Evolutionary conservation across 2,329 filamentous ascomycete species (phyloP), one percentile per base, ranked within the genome.

Genomic region (Aspergillus sp.): DNA sequence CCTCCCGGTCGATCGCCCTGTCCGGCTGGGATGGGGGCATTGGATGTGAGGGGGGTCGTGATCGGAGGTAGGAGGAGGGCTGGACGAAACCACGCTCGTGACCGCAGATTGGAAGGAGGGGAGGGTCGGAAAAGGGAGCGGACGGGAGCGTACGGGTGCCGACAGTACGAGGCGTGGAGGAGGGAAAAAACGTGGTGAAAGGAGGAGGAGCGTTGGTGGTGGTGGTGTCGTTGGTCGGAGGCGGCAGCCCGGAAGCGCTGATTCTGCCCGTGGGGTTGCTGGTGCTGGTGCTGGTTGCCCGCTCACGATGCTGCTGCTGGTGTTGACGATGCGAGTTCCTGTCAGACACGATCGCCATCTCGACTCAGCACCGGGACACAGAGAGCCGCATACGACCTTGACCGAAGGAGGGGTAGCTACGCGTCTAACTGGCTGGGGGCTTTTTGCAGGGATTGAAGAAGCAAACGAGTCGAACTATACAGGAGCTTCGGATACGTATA

Each of bases 51-150:
- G 68, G 62, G 56, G 66, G 66, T 59, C 69, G 68, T 54, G 73
- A 76, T 54, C 74, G 77, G 63, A 80, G 72, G 64, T 78, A 78
- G 60, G 77, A 79, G 64, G 77, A 76, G 60, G 77, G 79, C 70
- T 79, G 75, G 65, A 81, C 76, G 66, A 79, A 80, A 66, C 68
- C 72, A 56, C 60, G 68, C 72, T 78, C 78, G 72, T 79, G 76
- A 76, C 72, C 70, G 58, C 56, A 58, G 53, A 61, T 45, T 39
- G 56, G 50, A 55, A 43, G 49, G 55, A 54, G 53, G 49, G 48
- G 50, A 54, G 48, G 61, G 60, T 18, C 22, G 52, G 49, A 32
- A 43, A 18, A 20, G 30, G 54, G 43, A 30, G 22, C 38, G n/a
- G 43, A 41, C 39, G 17, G 50, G 47, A 24, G 22, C 24, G 48